Evolutionary conservation across 2,329 filamentous ascomycete genomes (phyloP).

Genomic region (Clonostachys sp.): DNA sequence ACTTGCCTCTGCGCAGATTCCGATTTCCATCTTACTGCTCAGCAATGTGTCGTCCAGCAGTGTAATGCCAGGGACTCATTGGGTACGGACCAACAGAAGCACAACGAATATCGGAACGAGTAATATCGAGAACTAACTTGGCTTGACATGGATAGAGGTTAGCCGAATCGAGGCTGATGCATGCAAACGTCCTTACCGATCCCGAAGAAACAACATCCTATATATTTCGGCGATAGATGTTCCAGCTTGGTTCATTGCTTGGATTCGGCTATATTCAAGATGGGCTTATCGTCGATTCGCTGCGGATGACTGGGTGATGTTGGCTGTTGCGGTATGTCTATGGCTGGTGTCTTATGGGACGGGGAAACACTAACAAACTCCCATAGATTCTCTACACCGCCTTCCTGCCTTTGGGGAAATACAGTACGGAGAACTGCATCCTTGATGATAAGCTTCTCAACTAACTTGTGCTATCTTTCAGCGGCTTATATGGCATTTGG

Average conservation of each 20-base stretch:
- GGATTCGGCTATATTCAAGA: slow-evolving; percentile 28
- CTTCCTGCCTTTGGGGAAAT: slow-evolving; percentile 22
- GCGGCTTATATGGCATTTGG: slow-evolving; percentile 20
- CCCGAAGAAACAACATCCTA: slow-evolving; percentile 20
- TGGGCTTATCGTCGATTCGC: slow-evolving; percentile 23
- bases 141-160: too few species aligned
- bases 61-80: too few species aligned
- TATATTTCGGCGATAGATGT: slow-evolving; percentile 26
- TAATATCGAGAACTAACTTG: too few species aligned
- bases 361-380: too few species aligned
- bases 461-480: too few species aligned
- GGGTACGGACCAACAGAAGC: too few species aligned
- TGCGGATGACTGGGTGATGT: slow-evolving; percentile 33
- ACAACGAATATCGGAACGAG: too few species aligned
- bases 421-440: slow-evolving; percentile 2
- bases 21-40: too few species aligned
- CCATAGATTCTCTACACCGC: slow-evolving; percentile 17
- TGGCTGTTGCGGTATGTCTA: slow-evolving; percentile 5
- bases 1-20: too few species aligned
- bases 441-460: too few species aligned
- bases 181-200: slow-evolving; percentile 22
- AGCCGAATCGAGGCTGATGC: slow-evolving; percentile 20
- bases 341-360: too few species aligned
- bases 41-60: too few species aligned
- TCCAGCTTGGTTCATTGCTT: slow-evolving; percentile 23